Evolutionary conservation across 257 asterid species (phyloP), one percentile per base, ranked within the genome.

Genomic region (Fraxinus quadrangulata): DNA sequence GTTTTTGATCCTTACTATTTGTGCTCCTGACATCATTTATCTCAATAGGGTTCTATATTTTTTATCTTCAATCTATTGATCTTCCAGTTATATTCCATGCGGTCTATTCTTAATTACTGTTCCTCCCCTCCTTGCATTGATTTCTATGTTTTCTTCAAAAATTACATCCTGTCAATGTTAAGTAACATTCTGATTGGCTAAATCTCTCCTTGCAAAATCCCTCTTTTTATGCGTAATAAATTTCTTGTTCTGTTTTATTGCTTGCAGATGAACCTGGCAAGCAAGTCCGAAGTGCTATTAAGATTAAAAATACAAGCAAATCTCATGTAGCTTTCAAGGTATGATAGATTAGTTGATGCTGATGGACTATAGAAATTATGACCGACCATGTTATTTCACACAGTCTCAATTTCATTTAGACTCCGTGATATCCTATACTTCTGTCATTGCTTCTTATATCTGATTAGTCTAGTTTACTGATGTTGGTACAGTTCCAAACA

Each of bases 241-340:
- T 23, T 63, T 63, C 30, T 63, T 24, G 16, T 24, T 3, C 1
- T 11, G 34, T 63, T 63, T 63, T 63, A 63, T 63, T 63, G 36
- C 69, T 63, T 75, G 72, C 85, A 94, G 99, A 94, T 90, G 97
- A 92, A 83, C 95, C 97, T 77, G 97, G 99, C 69, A 94, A 92
- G 78, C 99, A 94, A 87, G 97, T 90, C 31, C 90, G 90, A 61
- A 92, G 99, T 87, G 97, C 97, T 59, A 89, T 94, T 80, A 92
- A 84, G 80, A 92, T 94, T 30, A 94, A 91, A 84, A 94, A 94
- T 86, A 83, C 92, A 49, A 92, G 99, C 97, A 94, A 94, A 91
- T 94, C 97, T 74, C 91, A 89, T 70, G 95, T 88, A 76, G 99
- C 99, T 75, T 94, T 94, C 85, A 91, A 94, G 99, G 97, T 94